Base-by-base conservation (phyloP, 768 basidiomycete species). In the Termitomyces sp. region DNA sequence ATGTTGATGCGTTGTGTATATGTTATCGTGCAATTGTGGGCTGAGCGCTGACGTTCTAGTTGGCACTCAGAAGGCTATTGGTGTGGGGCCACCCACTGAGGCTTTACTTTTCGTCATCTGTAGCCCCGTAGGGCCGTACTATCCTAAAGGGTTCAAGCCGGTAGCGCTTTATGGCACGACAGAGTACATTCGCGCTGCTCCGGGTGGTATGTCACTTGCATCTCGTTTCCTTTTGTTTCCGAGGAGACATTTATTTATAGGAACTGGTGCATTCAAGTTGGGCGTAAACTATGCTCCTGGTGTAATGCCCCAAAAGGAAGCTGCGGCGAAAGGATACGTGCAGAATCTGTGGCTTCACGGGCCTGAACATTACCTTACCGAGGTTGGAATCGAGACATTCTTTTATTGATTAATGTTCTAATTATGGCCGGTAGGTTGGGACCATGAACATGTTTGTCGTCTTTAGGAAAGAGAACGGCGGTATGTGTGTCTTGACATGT, bases 311-410 rank as follows among this genome's bases (percentile, higher is more conserved):
- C 94, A 97, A 66, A 86, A 85, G 63, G 73, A 80, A 56, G 94
- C 91, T 23, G 85, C 85, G 1, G 71, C 79, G 33, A 74, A 81
- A 55, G 94, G 94, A 15, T 95, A 97, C 67, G 80, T 80, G 15
- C 94, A 96, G 66, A 95, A 93, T 68, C 77, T 96, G 10, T 96
- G 94, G 94, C 75, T 96, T 35, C 83, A 91, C 58, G 94, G 93
- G 0, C 76, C 86, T 1, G 81, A 85, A 17, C 79, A 78, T 53
- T 67, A 78, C 61, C 69, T 84, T 38, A 84, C 83, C 0, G 83
- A 84, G 71, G 74, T 72, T 17, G 12, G 64, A 7, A 51, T 19
- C 9, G 10, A 11, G 49, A 49, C 7, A 21, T 6, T 38, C 15
- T 15, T 23, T 28, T 6, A 3, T 2, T 10, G 15, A 38, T 10